Evolutionary conservation across 805 yeast genomes (phyloP).

Genomic region (Candida orba): DNA sequence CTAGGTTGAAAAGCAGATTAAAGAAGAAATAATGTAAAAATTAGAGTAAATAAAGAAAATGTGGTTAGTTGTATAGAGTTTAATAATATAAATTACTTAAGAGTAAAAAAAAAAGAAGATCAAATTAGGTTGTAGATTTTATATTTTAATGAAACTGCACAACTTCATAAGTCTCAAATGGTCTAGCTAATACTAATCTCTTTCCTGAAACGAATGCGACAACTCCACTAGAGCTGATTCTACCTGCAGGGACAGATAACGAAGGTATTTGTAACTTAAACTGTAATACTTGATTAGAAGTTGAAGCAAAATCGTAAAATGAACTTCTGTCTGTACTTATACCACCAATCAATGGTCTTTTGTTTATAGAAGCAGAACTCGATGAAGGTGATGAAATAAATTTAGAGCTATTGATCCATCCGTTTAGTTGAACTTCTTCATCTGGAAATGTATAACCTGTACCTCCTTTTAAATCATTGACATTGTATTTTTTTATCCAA

Average conservation of each 20-base stretch:
- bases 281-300: conserved; percentile 15
- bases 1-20: no score
- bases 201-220: conserved; percentile 20
- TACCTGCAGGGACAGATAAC: conserved; percentile 14
- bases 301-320: conserved; percentile 18
- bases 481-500: conserved; percentile 27
- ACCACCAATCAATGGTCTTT: conserved; percentile 17
- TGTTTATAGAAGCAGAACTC: neutral
- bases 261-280: conserved; percentile 19
- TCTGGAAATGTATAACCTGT: conserved; percentile 26
- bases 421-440: conserved; percentile 13
- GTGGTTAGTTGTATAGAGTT: no score
- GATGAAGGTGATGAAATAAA: conserved; percentile 12
- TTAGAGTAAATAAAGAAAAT: no score
- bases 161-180: conserved; percentile 23
- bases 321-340: conserved; percentile 16
- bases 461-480: conserved; percentile 24
- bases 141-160: conserved; percentile 10
- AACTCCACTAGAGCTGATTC: conserved; percentile 19
- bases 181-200: conserved; percentile 17
- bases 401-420: conserved; percentile 16
- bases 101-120: no score
- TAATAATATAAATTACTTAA: no score
- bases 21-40: no score
- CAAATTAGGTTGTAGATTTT: no score